phyloP scores from a whole-genome alignment of 2,329 filamentous ascomycete species.

The Bretziella fagacearum region DNA sequence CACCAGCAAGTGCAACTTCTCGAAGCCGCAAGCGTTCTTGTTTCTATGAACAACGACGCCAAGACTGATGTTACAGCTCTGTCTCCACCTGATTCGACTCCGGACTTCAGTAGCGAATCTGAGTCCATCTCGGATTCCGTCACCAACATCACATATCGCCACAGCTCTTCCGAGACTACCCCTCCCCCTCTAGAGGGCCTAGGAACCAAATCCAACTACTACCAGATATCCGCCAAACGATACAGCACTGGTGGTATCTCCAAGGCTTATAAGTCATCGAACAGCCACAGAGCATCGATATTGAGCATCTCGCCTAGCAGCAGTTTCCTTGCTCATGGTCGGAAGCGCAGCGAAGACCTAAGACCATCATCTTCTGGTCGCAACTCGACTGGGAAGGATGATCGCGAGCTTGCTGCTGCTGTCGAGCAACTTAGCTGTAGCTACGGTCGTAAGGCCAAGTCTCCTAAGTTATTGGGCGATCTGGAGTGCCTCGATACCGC shows the following conservation, averaged over 20 bases:
- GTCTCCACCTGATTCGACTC: constrained; percentile 47
- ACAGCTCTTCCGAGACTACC: constrained; percentile 71
- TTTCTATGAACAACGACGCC: constrained; percentile 56
- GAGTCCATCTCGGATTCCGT: constrained; percentile 69
- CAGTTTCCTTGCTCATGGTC: constrained; percentile 34
- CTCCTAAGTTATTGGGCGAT: constrained; percentile 42
- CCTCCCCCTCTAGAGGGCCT: constrained; percentile 59
- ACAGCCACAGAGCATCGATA: constrained; percentile 31
- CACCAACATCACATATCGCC: constrained; percentile 62
- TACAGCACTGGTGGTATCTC: constrained; percentile 46
- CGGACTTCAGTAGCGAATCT: constrained; percentile 57
- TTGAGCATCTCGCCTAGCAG: constrained; percentile 23
- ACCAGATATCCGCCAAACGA: constrained; percentile 36
- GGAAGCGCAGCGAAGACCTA: constrained; percentile 58
- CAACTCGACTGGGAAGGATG: constrained; percentile 60
- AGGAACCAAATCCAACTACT: constrained; percentile 32
- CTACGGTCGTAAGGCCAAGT: constrained; percentile 50
- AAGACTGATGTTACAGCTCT: constrained; percentile 33
- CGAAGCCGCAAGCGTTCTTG: constrained; percentile 88
- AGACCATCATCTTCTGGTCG: constrained; percentile 66
- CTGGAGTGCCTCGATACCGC: constrained; percentile 57
- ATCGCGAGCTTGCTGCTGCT: constrained; percentile 74
- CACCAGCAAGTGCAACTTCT: constrained; percentile 97
- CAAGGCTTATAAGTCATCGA: constrained; percentile 59
- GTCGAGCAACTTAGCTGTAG: constrained; percentile 84